phyloP scores from a whole-genome alignment of 805 yeast species.

The Saccharomycopsis capsularis region DNA sequence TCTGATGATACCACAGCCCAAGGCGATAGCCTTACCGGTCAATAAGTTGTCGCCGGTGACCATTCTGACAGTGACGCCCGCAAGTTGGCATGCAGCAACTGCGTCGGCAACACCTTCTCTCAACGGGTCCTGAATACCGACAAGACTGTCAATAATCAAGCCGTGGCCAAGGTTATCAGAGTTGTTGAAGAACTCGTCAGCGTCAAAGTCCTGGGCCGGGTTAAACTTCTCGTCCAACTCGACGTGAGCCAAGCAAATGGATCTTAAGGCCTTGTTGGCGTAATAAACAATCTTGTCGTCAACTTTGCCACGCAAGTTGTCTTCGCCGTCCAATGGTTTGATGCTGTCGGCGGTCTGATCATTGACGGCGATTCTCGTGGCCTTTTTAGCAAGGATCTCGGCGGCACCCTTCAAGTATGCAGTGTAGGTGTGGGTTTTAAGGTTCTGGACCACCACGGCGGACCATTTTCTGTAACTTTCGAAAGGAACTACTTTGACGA shows the following conservation, averaged over 20 bases:
- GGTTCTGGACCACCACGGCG: slow-evolving; percentile 56
- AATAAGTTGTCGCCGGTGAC: slow-evolving; percentile 94
- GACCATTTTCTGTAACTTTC: slow-evolving; percentile 94
- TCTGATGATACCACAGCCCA: slow-evolving; percentile 70
- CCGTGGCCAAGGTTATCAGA: slow-evolving; percentile 25
- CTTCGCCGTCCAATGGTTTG: not conserved
- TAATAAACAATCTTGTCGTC: slow-evolving; percentile 43
- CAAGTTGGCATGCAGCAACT: slow-evolving; percentile 73
- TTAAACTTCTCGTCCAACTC: slow-evolving; percentile 45
- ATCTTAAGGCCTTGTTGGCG: slow-evolving; percentile 78
- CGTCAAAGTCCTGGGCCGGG: slow-evolving; percentile 1
- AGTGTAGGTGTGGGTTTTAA: slow-evolving; percentile 35
- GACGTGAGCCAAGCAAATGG: slow-evolving; percentile 79
- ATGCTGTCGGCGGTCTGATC: slow-evolving; percentile 21
- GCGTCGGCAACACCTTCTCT: slow-evolving; percentile 88
- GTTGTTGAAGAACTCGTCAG: not conserved
- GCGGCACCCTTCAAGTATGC: slow-evolving; percentile 90
- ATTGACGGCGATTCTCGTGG: slow-evolving; percentile 1
- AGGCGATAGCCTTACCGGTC: slow-evolving; percentile 89
- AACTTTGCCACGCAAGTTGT: slow-evolving; percentile 25
- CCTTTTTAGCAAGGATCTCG: slow-evolving; percentile 50
- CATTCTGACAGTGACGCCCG: slow-evolving; percentile 95
- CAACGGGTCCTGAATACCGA: slow-evolving; percentile 94
- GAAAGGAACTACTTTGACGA: slow-evolving; percentile 77
- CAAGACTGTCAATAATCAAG: slow-evolving; percentile 60